Percentiles rank a stretch among this genome's conserved stretches.
Evolutionary conservation across 306 rosid species (phyloP).

Genomic region (Senna siamea): DNA sequence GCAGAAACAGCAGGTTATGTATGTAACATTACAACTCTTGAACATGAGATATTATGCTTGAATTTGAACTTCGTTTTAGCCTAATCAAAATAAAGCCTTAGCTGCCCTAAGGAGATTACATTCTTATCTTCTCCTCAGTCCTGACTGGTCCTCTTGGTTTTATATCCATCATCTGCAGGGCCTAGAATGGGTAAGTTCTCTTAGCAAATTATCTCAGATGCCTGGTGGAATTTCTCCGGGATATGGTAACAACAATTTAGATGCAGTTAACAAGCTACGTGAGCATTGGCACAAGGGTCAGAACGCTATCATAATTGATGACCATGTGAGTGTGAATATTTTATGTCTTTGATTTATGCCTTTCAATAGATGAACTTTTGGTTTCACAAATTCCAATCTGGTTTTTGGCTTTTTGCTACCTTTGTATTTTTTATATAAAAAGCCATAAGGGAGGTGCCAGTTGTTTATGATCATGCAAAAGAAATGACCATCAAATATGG

Average conservation of each 20-base stretch:
- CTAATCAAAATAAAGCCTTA: not conserved
- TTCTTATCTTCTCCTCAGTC: conserved; percentile 12
- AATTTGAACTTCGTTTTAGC: conserved; percentile 8
- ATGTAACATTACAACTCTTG: conserved; percentile 3
- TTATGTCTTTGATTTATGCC: conserved; percentile 1
- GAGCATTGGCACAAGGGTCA: conserved; percentile 52
- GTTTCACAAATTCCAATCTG: conserved; percentile 9
- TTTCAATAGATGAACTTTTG: conserved; percentile 17
- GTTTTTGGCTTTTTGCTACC: not conserved
- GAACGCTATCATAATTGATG: conserved; percentile 66
- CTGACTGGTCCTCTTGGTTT: conserved; percentile 30
- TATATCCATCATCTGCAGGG: conserved; percentile 49
- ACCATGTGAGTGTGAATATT: conserved; percentile 49
- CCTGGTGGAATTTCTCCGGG: conserved; percentile 42
- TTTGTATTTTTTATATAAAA: not conserved
- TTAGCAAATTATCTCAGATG: conserved; percentile 44
- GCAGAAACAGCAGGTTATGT: not conserved
- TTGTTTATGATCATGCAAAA: not conserved
- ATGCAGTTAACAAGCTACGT: conserved; percentile 55
- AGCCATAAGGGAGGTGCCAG: not conserved
- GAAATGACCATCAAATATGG: not conserved
- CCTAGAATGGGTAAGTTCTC: conserved; percentile 35
- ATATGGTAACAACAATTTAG: conserved; percentile 40
- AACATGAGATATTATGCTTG: conserved; percentile 11
- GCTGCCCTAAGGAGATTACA: not conserved